Base-by-base conservation (phyloP, 1,284 basidiomycete genomes). In the Cutaneotrichosporon mucoides region DNA sequence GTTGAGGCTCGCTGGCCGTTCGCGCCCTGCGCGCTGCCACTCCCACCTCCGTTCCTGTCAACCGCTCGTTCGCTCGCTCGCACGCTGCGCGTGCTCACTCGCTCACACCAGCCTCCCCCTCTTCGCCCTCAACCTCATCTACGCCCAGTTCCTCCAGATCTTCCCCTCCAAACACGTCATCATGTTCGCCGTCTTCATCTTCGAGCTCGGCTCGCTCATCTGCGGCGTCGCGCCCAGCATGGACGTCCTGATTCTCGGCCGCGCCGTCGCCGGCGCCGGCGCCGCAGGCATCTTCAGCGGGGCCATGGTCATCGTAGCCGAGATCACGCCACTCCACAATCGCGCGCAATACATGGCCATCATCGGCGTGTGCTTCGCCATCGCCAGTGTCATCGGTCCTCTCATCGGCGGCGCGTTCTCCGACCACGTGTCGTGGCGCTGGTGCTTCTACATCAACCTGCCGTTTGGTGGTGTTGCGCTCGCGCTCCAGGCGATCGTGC, bases 191-290 rank as follows among this genome's bases (percentile, higher is more conserved):
- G 73, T 82, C 57, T 62, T 77, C 65, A 65, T 81, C 64, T 82
- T 82, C 56, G 81, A 81, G 54, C 55, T 83, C 36, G 84, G 84
- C 4, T 81, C 79, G 4, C 71, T 84, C 38, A 65, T 84, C 13
- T 84, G 83, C 64, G 84, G 76, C 42, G 79, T 81, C n/a, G 79
- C 84, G 0, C 77, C 79, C 0, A 75, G 62, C 11, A 80, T 81
- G 65, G 66, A 74, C 11, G 72, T 81, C 34, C 69, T 83, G 49
- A 82, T 83, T 54, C 67, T 82, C 33, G 82, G 81, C 7, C 75
- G 82, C 36, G 82, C 81, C 0, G 64, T 83, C 44, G 78, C 81
- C 0, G 82, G 82, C 38, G 67, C 80, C 4, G 82, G 82, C 8
- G 82, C 80, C 0, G 79, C 79, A 0, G 82, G 82, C 6, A 80